Percentiles rank a stretch among this genome's conserved stretches.
Evolutionary conservation across 2,329 filamentous ascomycete genomes (phyloP).

Genomic region (Ceratocystis variospora): DNA sequence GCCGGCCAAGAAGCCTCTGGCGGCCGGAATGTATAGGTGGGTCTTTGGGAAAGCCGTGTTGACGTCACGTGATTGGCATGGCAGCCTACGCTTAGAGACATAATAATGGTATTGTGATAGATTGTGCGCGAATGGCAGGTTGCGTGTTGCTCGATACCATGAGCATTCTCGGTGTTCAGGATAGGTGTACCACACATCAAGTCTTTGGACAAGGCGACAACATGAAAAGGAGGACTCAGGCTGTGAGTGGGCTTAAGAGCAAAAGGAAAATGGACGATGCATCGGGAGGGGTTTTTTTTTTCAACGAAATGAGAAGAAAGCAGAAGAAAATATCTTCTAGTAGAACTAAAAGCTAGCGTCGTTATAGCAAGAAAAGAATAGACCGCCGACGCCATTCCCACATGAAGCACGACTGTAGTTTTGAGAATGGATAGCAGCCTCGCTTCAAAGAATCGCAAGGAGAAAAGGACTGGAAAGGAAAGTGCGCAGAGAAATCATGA

Average conservation of each 20-base stretch:
- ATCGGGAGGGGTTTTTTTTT: neutral
- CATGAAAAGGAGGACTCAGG: neutral
- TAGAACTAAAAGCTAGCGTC: neutral
- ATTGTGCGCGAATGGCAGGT: too few species aligned
- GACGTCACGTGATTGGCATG: neutral
- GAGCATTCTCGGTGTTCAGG: too few species aligned
- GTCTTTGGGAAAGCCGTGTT: neutral
- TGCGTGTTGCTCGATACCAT: too few species aligned
- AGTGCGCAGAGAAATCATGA: neutral
- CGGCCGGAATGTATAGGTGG: neutral
- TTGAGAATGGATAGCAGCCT: neutral
- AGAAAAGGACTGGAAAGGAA: neutral
- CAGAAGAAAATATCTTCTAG: neutral
- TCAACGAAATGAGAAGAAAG: neutral
- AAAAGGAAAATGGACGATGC: neutral
- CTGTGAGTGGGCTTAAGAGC: neutral
- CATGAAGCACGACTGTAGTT: neutral
- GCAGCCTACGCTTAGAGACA: neutral
- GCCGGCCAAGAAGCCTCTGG: neutral
- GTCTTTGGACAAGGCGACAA: neutral
- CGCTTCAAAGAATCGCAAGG: neutral
- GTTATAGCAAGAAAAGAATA: neutral
- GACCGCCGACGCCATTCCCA: neutral
- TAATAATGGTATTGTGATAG: too few species aligned
- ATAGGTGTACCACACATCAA: too few species aligned